Evolutionary conservation across 345 rosid species (phyloP), one percentile per base, ranked within the genome.

Genomic region (Acer saccharum): DNA sequence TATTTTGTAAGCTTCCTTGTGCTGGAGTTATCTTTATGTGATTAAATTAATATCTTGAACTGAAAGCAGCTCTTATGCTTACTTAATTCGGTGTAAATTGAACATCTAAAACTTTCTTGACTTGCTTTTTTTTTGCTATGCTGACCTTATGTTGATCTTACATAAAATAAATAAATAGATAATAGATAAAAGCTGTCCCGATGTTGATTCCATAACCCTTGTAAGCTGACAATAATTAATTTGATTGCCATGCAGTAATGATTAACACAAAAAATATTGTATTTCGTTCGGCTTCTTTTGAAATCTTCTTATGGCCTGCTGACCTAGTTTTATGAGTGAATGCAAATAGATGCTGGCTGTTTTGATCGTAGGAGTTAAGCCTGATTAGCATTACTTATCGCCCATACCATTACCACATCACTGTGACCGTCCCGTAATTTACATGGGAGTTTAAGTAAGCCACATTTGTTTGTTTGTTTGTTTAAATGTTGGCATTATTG

Each of bases 21-120:
- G 73, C 39, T 21, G 27, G 64, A n/a, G 65, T 71, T 29, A n/a
- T 35, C 48, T 72, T 58, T 60, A 5, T 61, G 16, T 61, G 65
- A 54, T 54, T 60, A 43, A 17, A 73, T 43, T 61, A 41, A 14
- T 52, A 54, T 16, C 23, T 70, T 35, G 44, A 52, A 62, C 23
- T 61, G 35, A 48, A 62, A n/a, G 3, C 14, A 10, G 77, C 18
- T 23, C 9, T 44, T 44, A 20, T 63, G 60, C 60, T 44, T 16
- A 32, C 55, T 41, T 25, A 61, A 72, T 39, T 41, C 20, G 52
- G 55, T 41, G 32, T 50, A n/a, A 18, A 70, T 27, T 57, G 65
- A 6, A n/a, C 50, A 46, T 46, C 9, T 46, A 11, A 11, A 50
- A 25, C 62, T 52, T 71, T 32, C 43, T 27, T n/a, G 13, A 9